Evolutionary conservation across 192 early-diverging fungal species (phyloP).

Genomic region (Umbelopsis isabellina): DNA sequence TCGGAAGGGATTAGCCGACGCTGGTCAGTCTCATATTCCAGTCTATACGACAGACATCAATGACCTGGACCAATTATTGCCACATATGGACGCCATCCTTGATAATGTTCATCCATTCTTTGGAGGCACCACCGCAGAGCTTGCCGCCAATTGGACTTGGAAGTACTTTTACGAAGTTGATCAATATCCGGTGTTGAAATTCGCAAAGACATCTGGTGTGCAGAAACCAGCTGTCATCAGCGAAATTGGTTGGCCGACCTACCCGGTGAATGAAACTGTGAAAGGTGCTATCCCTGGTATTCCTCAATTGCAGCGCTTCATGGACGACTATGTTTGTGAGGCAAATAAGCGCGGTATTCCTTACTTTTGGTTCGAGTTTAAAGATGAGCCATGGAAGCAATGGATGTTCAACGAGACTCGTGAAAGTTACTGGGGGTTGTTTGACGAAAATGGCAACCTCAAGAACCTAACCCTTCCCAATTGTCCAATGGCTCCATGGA

Average conservation of each 20-base stretch:
- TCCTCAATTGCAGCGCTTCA: constrained; percentile 35
- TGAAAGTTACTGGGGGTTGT: constrained; percentile 22
- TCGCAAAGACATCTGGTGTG: background rate
- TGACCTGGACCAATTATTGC: constrained; percentile 33
- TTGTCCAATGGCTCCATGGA: constrained; percentile 16
- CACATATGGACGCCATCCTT: constrained; percentile 34
- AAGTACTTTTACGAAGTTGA: constrained; percentile 33
- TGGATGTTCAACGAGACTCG: constrained; percentile 21
- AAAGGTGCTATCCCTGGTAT: constrained; percentile 35
- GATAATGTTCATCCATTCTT: constrained; percentile 54
- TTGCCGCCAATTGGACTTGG: constrained; percentile 46
- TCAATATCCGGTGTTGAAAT: constrained; percentile 15
- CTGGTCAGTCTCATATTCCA: constrained; percentile 38
- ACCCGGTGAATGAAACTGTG: constrained; percentile 21
- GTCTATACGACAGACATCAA: constrained; percentile 45
- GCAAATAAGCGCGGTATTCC: constrained; percentile 36
- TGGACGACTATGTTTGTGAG: constrained; percentile 42
- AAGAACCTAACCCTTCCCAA: constrained; percentile 20
- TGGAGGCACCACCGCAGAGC: constrained; percentile 32
- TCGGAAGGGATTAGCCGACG: background rate
- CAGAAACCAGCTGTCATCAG: constrained; percentile 38
- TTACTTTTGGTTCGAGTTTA: constrained; percentile 52
- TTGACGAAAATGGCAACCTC: constrained; percentile 22
- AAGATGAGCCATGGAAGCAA: constrained; percentile 52
- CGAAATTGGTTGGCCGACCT: constrained; percentile 51